Evolutionary conservation across 352 stramenopile genomes (phyloP), one percentile per base, ranked within the genome.

Genomic region (Globisporangium barbulae): DNA sequence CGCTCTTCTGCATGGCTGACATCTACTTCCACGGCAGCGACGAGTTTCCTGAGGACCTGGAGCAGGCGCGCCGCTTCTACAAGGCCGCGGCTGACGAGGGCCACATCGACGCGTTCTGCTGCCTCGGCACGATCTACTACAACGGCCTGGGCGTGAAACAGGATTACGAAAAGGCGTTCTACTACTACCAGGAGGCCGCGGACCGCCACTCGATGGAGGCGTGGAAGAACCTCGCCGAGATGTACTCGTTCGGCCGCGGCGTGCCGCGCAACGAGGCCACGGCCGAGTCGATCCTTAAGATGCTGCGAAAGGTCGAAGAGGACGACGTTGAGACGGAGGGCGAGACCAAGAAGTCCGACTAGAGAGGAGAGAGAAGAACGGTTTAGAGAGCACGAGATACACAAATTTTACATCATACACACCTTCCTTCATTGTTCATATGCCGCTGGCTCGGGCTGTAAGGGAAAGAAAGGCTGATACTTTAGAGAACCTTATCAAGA

Each of bases 161-260:
- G 53, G 79, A 96, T 67, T 94, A 78, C 57, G 64, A 88, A 57
- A 82, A 83, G 67, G 89, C 89, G 37, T 94, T 97, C 58, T 59
- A 90, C 62, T 93, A 91, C 67, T 97, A 95, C 67, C 86, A 96
- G 67, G 84, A 90, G 49, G 87, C 89, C 4, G 89, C 87, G 19
- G 86, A 95, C 47, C 77, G 74, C 39, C 72, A 94, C 73, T 94
- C 85, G 47, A 89, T 93, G 75, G 78, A 90, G 63, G 85, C 87
- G 6, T 96, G 87, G 87, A 93, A 96, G 69, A 96, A 94, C 67
- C 74, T 96, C 6, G 87, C 87, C 15, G 87, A 94, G 56, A 96
- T 96, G 87, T 93, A 96, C 65, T 84, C 75, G 25, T 66, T 85
- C 19, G 87, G 87, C 19, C 76, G 76, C 37, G 87, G 87, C 35